phyloP scores from a whole-genome alignment of 2,329 filamentous ascomycete species.

The Diaporthe humulicola region DNA sequence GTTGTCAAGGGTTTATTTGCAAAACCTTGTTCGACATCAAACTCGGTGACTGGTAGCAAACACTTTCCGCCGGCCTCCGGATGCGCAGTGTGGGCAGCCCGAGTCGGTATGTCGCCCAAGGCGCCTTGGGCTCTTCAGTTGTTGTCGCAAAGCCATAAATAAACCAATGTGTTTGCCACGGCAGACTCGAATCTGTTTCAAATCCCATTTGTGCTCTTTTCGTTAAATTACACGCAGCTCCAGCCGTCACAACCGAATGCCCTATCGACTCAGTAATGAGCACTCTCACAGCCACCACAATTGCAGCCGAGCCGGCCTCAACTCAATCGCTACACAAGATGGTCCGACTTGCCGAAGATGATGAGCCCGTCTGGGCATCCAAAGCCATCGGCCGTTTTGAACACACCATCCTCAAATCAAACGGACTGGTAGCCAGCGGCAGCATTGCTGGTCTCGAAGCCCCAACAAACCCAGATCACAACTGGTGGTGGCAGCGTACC shows the following conservation, averaged over 20 bases:
- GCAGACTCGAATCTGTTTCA: neutral
- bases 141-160: neutral
- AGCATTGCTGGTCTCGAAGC: conserved; percentile 14
- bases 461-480: conserved; percentile 16
- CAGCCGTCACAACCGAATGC: neutral
- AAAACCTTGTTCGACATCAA: neutral
- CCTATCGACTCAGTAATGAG: neutral
- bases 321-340: neutral
- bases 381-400: neutral
- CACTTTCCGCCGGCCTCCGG: neutral
- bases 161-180: neutral
- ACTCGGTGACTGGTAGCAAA: neutral
- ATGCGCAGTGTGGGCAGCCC: neutral
- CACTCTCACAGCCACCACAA: neutral
- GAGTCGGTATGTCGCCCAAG: neutral
- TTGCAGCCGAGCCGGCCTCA: neutral
- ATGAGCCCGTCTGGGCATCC: neutral
- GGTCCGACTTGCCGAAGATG: conserved; percentile 24
- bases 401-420: neutral
- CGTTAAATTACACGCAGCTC: neutral
- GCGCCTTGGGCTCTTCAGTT: neutral
- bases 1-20: neutral
- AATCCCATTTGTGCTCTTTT: neutral
- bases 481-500: conserved; percentile 35
- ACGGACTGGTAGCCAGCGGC: neutral